phyloP scores from a whole-genome alignment of 2,329 filamentous ascomycete genomes.

The Ceratocystis ficicola region DNA sequence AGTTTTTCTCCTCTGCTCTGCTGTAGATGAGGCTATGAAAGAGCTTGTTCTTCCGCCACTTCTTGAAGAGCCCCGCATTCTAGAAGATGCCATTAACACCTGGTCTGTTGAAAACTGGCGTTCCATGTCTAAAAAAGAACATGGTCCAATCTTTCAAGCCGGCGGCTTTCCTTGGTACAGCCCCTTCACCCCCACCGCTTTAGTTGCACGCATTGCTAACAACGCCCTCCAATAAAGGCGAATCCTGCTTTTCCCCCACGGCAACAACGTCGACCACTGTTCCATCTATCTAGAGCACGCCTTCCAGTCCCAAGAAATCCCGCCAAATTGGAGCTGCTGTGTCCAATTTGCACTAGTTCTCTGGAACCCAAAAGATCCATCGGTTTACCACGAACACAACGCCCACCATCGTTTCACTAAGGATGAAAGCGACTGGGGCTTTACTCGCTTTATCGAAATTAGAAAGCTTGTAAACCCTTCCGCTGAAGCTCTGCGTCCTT shows the following conservation, averaged over 20 bases:
- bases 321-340: constrained; percentile 92
- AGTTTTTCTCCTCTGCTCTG: constrained; percentile 7
- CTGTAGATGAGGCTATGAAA: constrained; percentile 69
- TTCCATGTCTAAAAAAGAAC: constrained; percentile 61
- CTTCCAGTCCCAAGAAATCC: constrained; percentile 60
- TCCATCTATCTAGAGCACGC: constrained; percentile 97
- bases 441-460: constrained; percentile 89
- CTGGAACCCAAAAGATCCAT: constrained; percentile 89
- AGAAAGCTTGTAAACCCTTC: constrained; percentile 73
- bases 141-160: constrained; percentile 77
- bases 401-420: constrained; percentile 95
- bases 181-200: constrained; percentile 14
- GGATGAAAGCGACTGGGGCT: constrained; percentile 96
- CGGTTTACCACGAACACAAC: constrained; percentile 63
- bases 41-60: constrained; percentile 62
- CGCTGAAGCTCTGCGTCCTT: constrained; percentile 55
- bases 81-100: constrained; percentile 63
- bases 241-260: constrained; percentile 86
- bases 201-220: constrained; percentile 13
- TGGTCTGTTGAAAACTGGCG: constrained; percentile 86
- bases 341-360: constrained; percentile 90
- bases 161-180: constrained; percentile 75
- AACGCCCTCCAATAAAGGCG: constrained; percentile 46
- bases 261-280: constrained; percentile 85
- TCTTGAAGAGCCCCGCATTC: constrained; percentile 62